Evolutionary conservation across 2,329 filamentous ascomycete genomes (phyloP).

Genomic region (Colletotrichum sp.): DNA sequence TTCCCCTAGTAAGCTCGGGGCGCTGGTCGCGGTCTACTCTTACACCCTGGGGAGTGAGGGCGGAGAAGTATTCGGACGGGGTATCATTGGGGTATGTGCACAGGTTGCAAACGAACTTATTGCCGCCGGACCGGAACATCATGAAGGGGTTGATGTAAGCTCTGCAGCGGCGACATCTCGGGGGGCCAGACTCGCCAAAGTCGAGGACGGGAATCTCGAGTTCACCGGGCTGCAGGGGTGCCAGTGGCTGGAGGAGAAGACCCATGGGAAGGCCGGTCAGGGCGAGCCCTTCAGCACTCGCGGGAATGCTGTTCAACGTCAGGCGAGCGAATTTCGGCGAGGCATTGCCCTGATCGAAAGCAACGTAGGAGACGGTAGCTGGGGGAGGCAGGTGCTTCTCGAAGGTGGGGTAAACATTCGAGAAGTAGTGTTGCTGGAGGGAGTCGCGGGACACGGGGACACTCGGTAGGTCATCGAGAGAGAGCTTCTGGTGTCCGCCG

Average conservation of each 20-base stretch:
- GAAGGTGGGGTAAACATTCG: conserved; percentile 92
- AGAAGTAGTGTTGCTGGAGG: conserved; percentile 82
- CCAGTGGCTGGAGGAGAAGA: conserved; percentile 86
- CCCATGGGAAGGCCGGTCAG: conserved; percentile 87
- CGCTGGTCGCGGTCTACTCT: conserved; percentile 88
- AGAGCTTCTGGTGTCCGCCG: conserved; percentile 76
- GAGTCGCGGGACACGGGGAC: conserved; percentile 84
- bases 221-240: conserved; percentile 83
- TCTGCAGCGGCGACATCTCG: conserved; percentile 88
- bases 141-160: conserved; percentile 99
- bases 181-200: conserved; percentile 90
- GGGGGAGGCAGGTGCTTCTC: conserved; percentile 92
- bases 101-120: conserved; percentile 97
- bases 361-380: conserved; percentile 85
- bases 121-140: conserved; percentile 92
- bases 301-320: conserved; percentile 91
- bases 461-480: conserved; percentile 92
- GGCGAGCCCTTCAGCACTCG: conserved; percentile 77
- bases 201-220: conserved; percentile 88
- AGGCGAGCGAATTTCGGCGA: conserved; percentile 93
- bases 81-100: conserved; percentile 98
- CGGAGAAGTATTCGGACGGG: conserved; percentile 88
- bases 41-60: conserved; percentile 84
- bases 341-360: conserved; percentile 95
- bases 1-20: conserved; percentile 88